Evolutionary conservation across 225 moss, liverwort and hornwort genomes (phyloP), one percentile per base, ranked within the genome.

Genomic region (Climacium dendroides): DNA sequence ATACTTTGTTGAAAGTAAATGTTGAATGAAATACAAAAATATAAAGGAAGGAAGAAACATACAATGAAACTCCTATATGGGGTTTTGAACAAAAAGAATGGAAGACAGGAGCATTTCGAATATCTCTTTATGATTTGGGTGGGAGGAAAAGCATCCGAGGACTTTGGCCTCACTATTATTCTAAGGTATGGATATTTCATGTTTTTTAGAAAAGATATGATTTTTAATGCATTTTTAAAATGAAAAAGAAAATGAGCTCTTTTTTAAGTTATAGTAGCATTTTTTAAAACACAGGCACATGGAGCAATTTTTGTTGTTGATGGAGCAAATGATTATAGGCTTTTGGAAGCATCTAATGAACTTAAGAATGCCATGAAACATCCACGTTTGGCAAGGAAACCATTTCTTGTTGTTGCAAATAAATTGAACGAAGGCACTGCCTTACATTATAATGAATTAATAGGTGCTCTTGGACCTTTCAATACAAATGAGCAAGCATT

Each of bases 251-350:
- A 9, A 16, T 10, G 6, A 25, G 0, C n/a, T 35, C 3, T 25
- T 16, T 37, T 24, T 10, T 1, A 4, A 37, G 6, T 37, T 55
- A 57, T 7, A 37, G 7, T 37, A 25, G 6, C 5, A 22, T 22
- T 20, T 53, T 45, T 1, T 10, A 25, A 26, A 62, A 39, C 13
- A 30, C 16, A 93, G 90, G 91, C 90, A 9, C 45, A 87, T 83
- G 91, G 90, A 64, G 30, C 80, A 62, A 91, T 93, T 66, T 93
- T 91, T 91, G 91, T 93, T 87, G 64, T 93, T 67, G 91, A 93
- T 72, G 89, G 89, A 89, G 78, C 89, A 39, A 77, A 90, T 61
- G 80, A 83, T 28, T 55, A 41, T 69, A 72, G 70, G 13, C 37
- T 93, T 63, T 69, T 30, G 63, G 90, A 92, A 25, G 93, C 92